Evolutionary conservation across 129 eudicot species (phyloP).

Genomic region (Calendula officinalis): DNA sequence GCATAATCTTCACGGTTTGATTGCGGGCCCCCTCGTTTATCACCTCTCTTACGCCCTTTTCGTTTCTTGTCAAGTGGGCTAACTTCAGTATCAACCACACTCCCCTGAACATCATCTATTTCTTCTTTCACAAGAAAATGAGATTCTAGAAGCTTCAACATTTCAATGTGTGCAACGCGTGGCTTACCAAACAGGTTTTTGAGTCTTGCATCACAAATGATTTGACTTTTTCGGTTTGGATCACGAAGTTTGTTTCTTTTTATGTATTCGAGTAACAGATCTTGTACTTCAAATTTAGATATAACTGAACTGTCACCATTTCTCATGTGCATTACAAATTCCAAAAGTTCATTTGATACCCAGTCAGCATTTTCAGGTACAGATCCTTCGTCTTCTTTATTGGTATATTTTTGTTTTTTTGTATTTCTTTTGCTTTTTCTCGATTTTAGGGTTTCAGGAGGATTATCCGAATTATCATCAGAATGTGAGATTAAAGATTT

Average conservation of each 20-base stretch:
- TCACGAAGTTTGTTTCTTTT: slow-evolving; percentile 90
- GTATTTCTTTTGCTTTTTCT: slow-evolving; percentile 49
- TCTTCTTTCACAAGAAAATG: slow-evolving; percentile 77
- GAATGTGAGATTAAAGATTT: slow-evolving; percentile 37
- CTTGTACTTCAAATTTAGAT: slow-evolving; percentile 86
- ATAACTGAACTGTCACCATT: slow-evolving; percentile 64
- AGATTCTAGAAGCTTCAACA: slow-evolving; percentile 95
- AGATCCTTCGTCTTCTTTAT: neutral
- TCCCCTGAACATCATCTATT: slow-evolving; percentile 74
- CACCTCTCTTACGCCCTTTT: slow-evolving; percentile 61
- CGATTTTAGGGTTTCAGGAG: slow-evolving; percentile 15
- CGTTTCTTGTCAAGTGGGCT: slow-evolving; percentile 57
- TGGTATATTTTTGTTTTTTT: slow-evolving; percentile 47
- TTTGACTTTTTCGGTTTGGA: slow-evolving; percentile 77
- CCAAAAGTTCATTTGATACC: slow-evolving; percentile 86
- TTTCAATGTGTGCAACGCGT: slow-evolving; percentile 95
- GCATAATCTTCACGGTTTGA: slow-evolving; percentile 87
- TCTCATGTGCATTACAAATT: slow-evolving; percentile 91
- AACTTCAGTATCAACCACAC: slow-evolving; percentile 68
- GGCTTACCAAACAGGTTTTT: slow-evolving; percentile 83
- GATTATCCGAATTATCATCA: slow-evolving; percentile 27
- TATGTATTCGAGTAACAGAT: slow-evolving; percentile 80
- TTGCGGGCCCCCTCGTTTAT: slow-evolving; percentile 48
- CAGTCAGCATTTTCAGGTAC: slow-evolving; percentile 52
- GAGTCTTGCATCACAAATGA: slow-evolving; percentile 83